Evolutionary conservation across 164 flowering plant species (phyloP).

Genomic region (Umbilicus rupestris): DNA sequence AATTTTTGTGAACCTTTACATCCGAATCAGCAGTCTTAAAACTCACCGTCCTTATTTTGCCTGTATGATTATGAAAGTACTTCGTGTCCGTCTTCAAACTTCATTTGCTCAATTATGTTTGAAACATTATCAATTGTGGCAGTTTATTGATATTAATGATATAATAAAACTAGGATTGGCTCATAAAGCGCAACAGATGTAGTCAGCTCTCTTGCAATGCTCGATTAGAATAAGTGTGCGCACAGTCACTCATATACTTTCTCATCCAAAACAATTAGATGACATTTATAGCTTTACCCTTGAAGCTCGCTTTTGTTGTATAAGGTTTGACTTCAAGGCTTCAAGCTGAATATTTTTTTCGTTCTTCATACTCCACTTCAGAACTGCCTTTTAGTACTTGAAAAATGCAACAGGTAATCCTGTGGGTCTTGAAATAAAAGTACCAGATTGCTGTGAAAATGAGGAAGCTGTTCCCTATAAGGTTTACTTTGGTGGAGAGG

Average conservation of each 20-base stretch:
- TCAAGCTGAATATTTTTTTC: neutral
- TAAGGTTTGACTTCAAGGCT: neutral
- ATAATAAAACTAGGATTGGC: neutral
- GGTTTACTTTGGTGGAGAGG: constrained; percentile 82
- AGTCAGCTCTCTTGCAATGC: neutral
- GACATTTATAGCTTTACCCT: neutral
- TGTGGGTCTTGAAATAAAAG: constrained; percentile 52
- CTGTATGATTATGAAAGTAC: neutral
- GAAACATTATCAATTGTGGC: neutral
- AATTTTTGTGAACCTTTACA: neutral
- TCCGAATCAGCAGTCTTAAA: neutral
- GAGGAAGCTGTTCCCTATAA: constrained; percentile 54
- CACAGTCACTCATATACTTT: neutral
- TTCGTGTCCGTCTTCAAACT: neutral
- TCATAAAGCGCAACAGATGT: neutral
- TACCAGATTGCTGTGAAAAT: constrained; percentile 69
- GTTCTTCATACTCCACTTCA: neutral
- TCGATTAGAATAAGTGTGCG: neutral
- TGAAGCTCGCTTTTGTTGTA: neutral
- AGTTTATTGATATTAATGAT: neutral
- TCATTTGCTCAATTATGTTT: neutral
- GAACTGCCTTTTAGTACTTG: neutral
- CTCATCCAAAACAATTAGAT: neutral
- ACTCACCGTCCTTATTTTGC: neutral
- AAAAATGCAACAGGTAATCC: constrained; percentile 61